Base-by-base conservation (phyloP, 306 rosid genomes). In the Carpinus fangiana region DNA sequence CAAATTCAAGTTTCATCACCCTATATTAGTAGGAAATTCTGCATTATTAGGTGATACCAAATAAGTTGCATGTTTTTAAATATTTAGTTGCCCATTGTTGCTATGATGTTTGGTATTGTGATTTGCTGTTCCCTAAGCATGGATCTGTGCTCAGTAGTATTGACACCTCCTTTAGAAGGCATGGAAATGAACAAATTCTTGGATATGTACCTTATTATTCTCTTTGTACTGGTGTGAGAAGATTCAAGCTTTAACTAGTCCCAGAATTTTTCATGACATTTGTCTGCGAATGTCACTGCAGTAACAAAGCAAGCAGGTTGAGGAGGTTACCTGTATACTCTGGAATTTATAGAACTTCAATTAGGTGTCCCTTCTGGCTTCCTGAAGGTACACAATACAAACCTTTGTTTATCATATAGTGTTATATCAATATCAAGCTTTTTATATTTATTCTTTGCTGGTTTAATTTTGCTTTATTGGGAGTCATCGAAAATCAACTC, bases 281-380 rank as follows among this genome's bases (percentile, higher is more conserved):
- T 89, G 82, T 90, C 92, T 91, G 90, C 96, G 57, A 82, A 92
- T 95, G 91, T 88, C 93, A 84, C 93, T 93, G 99, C 99, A 96
- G 99, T 91, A 86, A 82, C 92, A 89, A 90, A 91, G 97, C 97
- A 82, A 79, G 91, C 98, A 91, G 93, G 93, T 93, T 91, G 98
- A 88, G 97, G 98, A 90, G 89, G 92, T 90, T 91, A 55, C 88
- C 87, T 74, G 86, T 87, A 80, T 84, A 77, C 78, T 73, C 87
- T 73, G 86, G 90, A 73, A 89, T 89, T 80, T 89, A 80, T 87
- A 90, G 82, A 87, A 86, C 93, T 82, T 85, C 93, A 80, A 68
- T 92, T 92, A 92, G 89, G 90, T 86, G 89, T 90, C 77, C 81
- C 91, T 87, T 86, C 93, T 65, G 92, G 80, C 96, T 80, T 81